These are phyloP conservation scores for Cenococcum geophilum DNA, from an alignment of 495 filamentous ascomycete species.

Conservation along the genomic window DNA sequence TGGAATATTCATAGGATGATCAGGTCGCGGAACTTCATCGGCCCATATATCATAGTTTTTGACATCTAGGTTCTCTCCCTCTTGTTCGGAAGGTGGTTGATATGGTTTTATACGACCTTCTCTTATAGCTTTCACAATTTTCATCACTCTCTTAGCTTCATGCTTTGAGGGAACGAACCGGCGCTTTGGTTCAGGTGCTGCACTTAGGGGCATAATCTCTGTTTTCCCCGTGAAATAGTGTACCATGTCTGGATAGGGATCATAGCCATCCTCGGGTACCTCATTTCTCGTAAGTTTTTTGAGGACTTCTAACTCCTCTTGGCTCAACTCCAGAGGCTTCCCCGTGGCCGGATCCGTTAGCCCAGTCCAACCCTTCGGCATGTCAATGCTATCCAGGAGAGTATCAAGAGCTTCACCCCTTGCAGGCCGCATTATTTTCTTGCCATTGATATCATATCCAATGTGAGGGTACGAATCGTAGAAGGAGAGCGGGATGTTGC, in stretches of 20 bases:
- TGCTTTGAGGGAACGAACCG: slow-evolving; percentile 97
- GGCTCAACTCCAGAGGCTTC: slow-evolving; percentile 79
- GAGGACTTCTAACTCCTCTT: slow-evolving; percentile 83
- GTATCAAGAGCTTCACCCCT: slow-evolving; percentile 92
- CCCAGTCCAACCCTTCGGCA: slow-evolving; percentile 98
- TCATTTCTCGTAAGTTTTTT: slow-evolving; percentile 88
- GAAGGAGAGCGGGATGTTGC: slow-evolving; percentile 86
- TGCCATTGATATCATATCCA: slow-evolving; percentile 97
- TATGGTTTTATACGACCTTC: slow-evolving; percentile 93
- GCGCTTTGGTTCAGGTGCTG: slow-evolving; percentile 91
- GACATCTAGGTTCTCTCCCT: slow-evolving; percentile 57
- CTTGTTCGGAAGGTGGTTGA: slow-evolving; percentile 68
- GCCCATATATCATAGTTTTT: slow-evolving; percentile 87
- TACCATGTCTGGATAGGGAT: slow-evolving; percentile 83
- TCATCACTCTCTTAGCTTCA: slow-evolving; percentile 94
- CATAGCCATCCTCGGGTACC: slow-evolving; percentile 75
- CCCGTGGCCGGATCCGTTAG: slow-evolving; percentile 89
- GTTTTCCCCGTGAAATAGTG: slow-evolving; percentile 88
- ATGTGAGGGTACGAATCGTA: slow-evolving; percentile 98
- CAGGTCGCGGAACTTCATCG: slow-evolving; percentile 73
- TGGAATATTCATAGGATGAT: slow-evolving; percentile 91
- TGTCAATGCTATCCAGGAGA: slow-evolving; percentile 88
- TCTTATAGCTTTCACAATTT: slow-evolving; percentile 89
- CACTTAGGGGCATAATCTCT: slow-evolving; percentile 90
- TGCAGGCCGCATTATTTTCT: slow-evolving; percentile 91